phyloP scores from a whole-genome alignment of 108 stramenopile species.

The Mediolabrus comicus region DNA sequence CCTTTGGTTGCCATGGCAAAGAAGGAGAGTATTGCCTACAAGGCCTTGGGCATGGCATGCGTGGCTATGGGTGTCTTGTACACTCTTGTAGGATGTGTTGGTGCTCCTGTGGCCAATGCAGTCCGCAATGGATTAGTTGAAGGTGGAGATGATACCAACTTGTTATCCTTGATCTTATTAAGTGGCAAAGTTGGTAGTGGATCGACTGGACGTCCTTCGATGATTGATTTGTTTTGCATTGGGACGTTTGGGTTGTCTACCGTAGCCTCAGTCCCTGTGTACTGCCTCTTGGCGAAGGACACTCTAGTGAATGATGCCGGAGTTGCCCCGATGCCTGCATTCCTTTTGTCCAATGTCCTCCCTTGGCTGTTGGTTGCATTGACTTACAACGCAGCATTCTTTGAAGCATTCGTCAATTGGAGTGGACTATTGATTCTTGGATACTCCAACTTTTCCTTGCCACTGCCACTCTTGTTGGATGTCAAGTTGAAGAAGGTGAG shows the following conservation, averaged over 20 bases:
- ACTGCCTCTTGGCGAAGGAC: constrained; percentile 37
- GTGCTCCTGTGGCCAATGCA: constrained; percentile 31
- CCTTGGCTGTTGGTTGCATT: constrained; percentile 39
- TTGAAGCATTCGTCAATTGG: constrained; percentile 47
- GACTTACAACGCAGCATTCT: constrained; percentile 41
- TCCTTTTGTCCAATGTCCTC: constrained; percentile 27
- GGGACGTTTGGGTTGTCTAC: constrained; percentile 25
- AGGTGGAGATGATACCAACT: constrained; percentile 35
- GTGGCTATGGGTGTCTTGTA: constrained; percentile 34
- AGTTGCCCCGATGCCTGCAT: constrained; percentile 15
- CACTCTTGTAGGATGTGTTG: constrained; percentile 13
- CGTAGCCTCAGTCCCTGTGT: constrained; percentile 30
- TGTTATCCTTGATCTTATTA: constrained; percentile 25
- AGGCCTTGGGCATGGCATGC: constrained; percentile 33
- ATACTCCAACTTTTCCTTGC: constrained; percentile 36
- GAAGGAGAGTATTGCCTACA: constrained; percentile 18
- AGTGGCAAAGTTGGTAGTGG: constrained; percentile 6
- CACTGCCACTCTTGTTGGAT: constrained; percentile 29
- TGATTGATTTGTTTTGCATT: constrained; percentile 25
- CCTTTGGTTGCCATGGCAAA: constrained; percentile 25
- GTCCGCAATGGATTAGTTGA: constrained; percentile 26
- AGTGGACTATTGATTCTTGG: constrained; percentile 32
- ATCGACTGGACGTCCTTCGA: constrained; percentile 1
- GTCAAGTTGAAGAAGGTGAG: constrained; percentile 28
- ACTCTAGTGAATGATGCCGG: constrained; percentile 37